phyloP scores from a whole-genome alignment of 2,329 filamentous ascomycete species.

The Phaeomoniella chlamydospora region DNA sequence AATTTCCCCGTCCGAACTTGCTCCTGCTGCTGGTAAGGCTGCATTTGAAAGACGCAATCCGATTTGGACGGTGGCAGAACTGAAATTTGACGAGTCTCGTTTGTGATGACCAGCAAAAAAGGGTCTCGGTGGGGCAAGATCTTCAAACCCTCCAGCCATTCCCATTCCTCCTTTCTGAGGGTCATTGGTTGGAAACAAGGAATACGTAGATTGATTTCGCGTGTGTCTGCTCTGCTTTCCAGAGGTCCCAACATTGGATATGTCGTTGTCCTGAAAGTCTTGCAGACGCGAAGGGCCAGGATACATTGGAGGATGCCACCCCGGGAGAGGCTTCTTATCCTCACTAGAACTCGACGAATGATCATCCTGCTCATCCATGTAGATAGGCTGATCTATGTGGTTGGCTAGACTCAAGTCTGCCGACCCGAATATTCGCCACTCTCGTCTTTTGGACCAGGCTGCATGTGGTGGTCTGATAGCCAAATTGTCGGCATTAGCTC shows the following conservation, averaged over 20 bases:
- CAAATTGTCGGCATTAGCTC: conserved; percentile 9
- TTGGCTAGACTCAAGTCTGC: conserved; percentile 6
- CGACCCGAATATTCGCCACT: conserved; percentile 6
- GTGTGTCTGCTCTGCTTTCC: conserved; percentile 1
- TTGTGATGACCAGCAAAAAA: conserved; percentile 8
- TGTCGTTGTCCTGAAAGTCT: background rate
- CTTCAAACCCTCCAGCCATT: conserved; percentile 5
- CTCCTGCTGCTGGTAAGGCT: conserved; percentile 1
- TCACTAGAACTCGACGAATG: conserved; percentile 1
- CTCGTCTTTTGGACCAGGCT: conserved; percentile 2
- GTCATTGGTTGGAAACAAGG: conserved; percentile 9
- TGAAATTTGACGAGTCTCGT: conserved; percentile 11
- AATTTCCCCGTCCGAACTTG: background rate
- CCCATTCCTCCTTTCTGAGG: too few relatives aligned
- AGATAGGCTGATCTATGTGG: conserved; percentile 8
- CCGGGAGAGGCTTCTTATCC: background rate
- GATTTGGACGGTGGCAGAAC: conserved; percentile 14
- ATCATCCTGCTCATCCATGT: conserved; percentile 7
- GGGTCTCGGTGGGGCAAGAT: conserved; percentile 8
- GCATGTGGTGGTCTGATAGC: conserved; percentile 5
- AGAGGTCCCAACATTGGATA: background rate
- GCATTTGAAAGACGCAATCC: conserved; percentile 13
- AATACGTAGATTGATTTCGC: conserved; percentile 8
- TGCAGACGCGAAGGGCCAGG: background rate
- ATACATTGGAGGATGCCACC: background rate